These are phyloP conservation scores for Tulasnella sp. DNA, from an alignment of 768 basidiomycete species.

Conservation along the genomic window DNA sequence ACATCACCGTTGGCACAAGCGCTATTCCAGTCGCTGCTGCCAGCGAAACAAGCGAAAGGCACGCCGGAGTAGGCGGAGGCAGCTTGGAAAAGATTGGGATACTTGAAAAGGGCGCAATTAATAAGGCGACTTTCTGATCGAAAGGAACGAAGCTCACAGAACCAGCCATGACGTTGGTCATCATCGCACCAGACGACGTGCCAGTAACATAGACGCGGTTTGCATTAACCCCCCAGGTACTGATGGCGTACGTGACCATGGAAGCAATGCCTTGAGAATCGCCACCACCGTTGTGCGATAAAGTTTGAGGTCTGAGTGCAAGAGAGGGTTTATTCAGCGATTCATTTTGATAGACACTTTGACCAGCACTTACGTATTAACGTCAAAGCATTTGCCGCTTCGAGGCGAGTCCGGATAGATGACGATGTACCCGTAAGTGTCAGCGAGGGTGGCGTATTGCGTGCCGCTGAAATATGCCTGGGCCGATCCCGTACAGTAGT, in stretches of 20 bases:
- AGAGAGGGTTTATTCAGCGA: constrained; percentile 52
- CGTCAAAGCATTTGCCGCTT: background rate
- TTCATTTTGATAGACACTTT: constrained; percentile 28
- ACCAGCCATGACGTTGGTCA: background rate
- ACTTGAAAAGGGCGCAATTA: constrained; percentile 35
- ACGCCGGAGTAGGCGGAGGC: constrained; percentile 13
- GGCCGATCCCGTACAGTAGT: constrained; percentile 47
- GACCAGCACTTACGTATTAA: background rate
- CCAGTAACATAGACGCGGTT: constrained; percentile 45
- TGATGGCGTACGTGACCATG: constrained; percentile 10
- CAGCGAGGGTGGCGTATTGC: constrained; percentile 44
- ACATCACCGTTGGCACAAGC: constrained; percentile 41
- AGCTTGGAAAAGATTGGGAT: constrained; percentile 33
- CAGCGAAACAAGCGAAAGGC: constrained; percentile 46
- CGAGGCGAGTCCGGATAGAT: constrained; percentile 36
- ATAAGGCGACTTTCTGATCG: constrained; percentile 35
- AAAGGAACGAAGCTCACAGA: background rate
- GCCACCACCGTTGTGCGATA: constrained; percentile 49
- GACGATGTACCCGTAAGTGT: constrained; percentile 44
- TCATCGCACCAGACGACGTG: constrained; percentile 39
- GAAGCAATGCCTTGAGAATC: constrained; percentile 30
- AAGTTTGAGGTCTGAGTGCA: constrained; percentile 34
- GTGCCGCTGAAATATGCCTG: constrained; percentile 46
- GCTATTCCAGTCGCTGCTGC: constrained; percentile 42
- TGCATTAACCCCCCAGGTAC: constrained; percentile 4